Evolutionary conservation across 208 protist genomes (phyloP), one percentile per base, ranked within the genome.

Genomic region (Angomonas deanei): DNA sequence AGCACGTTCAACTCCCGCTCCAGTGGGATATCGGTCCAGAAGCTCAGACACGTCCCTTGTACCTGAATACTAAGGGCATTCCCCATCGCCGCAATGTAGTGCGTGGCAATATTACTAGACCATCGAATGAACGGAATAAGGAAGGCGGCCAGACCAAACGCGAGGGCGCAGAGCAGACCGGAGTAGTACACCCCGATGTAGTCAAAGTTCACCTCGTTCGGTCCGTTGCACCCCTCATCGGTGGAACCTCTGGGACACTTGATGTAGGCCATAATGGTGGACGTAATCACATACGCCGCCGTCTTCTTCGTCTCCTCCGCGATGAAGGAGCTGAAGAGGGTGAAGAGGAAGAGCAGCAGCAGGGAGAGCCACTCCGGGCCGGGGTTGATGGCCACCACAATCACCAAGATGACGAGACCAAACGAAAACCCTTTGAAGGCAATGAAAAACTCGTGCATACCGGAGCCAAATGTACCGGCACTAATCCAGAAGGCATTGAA

Each of bases 401-500:
- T 72, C 64, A 82, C 55, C 26, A 92, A 67, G 21, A 92, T 66
- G 27, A 89, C 34, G 11, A 92, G 69, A 23, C 84, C 84, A 13
- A 90, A 53, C n/a, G 76, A 75, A 64, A 91, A 91, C 26, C 89
- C 89, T 39, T 96, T 96, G 26, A 96, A 63, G 15, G 78, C 76
- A 48, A 92, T 84, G 36, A 83, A 61, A 21, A 92, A 74, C 72
- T 93, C 84, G 6, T 80, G 79, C 54, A 96, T 57, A 5, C 89
- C 89, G 19, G 74, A 66, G 62, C 89, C 89, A 67, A 96, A 96
- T 6, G 89, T 96, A 28, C 86, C 86, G 78, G 83, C 88, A 10
- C 84, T 86, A 59, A 96, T 93, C 86, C 89, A 96, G 65, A 93
- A 96, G 28, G 89, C 89, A 32, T 83, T 82, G 71, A 92, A 93